These are phyloP conservation scores for Xylaria digitata DNA, from an alignment of 2,329 filamentous ascomycete species.

Conservation along the genomic window DNA sequence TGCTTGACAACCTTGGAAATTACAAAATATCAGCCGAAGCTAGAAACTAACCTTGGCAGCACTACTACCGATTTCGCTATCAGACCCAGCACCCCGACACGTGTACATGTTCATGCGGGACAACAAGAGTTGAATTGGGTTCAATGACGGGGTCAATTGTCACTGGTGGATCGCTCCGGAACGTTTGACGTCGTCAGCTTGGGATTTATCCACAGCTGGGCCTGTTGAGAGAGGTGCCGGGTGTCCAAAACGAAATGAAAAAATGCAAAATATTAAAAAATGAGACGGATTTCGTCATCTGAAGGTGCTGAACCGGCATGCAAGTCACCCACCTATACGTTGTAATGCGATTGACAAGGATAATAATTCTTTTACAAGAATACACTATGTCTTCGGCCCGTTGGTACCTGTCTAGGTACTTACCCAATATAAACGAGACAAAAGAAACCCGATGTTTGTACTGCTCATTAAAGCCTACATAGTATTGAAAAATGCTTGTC, in stretches of 20 bases:
- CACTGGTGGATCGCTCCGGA: constrained; percentile 21
- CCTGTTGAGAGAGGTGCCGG: background rate
- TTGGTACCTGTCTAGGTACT: no score
- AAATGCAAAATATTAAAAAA: background rate
- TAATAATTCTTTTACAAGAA: constrained; percentile 5
- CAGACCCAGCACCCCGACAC: constrained; percentile 29
- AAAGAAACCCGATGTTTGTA: no score
- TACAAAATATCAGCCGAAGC: constrained; percentile 12
- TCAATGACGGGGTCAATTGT: constrained; percentile 15
- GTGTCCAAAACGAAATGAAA: background rate
- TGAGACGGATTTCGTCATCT: background rate
- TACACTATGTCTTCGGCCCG: background rate
- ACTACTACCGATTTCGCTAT: constrained; percentile 14
- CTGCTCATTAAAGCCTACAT: no score
- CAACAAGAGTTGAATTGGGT: constrained; percentile 9
- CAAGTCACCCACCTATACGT: background rate
- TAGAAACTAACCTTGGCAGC: constrained; percentile 22
- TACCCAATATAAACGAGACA: no score
- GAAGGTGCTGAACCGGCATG: background rate
- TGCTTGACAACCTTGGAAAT: constrained; percentile 1
- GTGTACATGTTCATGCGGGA: constrained; percentile 34
- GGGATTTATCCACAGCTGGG: constrained; percentile 9
- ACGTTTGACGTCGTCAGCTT: background rate
- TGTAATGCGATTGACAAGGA: constrained; percentile 1
- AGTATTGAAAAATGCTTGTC: background rate